phyloP scores from a whole-genome alignment of 1,284 basidiomycete species.

The Ceratobasidium sp. region DNA sequence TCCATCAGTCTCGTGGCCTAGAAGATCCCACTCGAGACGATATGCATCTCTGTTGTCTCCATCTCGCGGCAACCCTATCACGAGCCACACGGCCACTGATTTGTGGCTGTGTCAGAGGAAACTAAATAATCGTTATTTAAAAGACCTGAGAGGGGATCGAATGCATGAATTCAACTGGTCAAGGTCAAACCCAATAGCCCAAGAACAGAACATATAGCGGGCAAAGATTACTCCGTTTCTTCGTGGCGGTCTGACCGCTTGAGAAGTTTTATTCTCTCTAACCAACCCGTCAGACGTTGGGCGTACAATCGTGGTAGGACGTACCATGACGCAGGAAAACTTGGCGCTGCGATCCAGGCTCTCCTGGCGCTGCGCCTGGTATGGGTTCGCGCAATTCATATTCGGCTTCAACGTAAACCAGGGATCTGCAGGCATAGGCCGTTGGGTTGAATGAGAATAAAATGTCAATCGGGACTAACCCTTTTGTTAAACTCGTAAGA shows the following conservation, averaged over 20 bases:
- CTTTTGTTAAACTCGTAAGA: slow-evolving; percentile 73
- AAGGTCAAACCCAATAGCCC: not conserved
- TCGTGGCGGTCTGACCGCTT: not conserved
- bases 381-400: slow-evolving; percentile 81
- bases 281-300: not conserved
- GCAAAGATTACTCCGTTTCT: not conserved
- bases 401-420: slow-evolving; percentile 80
- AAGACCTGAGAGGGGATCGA: not conserved
- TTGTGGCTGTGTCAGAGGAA: not conserved
- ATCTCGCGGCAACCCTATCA: not conserved
- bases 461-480: slow-evolving; percentile 54
- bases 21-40: too few relatives aligned
- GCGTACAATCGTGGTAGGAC: not conserved
- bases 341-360: slow-evolving; percentile 77
- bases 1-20: too few relatives aligned
- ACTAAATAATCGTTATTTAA: not conserved
- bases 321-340: slow-evolving; percentile 81
- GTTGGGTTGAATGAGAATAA: not conserved
- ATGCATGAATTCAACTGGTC: not conserved
- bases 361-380: slow-evolving; percentile 68
- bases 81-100: slow-evolving; percentile 1
- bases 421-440: slow-evolving; percentile 54
- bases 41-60: too few relatives aligned
- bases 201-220: not conserved
- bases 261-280: slow-evolving; percentile 34